Conservation (phyloP, 2,329 filamentous ascomycete genomes). For the Nigrospora sphaerica region DNA sequence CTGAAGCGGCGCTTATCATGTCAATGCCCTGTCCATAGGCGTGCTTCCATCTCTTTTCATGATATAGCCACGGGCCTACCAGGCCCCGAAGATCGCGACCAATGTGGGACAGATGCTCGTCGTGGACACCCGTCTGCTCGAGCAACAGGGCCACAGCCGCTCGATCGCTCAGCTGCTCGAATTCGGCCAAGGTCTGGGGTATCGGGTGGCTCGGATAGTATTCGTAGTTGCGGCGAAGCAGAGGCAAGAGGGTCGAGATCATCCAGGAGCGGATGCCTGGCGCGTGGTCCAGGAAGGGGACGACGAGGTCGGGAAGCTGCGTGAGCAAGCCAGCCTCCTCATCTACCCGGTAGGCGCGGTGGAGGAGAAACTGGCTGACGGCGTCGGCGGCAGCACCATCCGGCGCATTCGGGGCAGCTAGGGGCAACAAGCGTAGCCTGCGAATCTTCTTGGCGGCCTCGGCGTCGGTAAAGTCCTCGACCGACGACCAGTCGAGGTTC, state of each 20-base stretch:
- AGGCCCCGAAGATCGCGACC: slow-evolving; percentile 62
- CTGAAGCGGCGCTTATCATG: slow-evolving; percentile 14
- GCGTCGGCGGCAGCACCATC: slow-evolving; percentile 43
- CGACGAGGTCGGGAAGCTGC: slow-evolving; percentile 59
- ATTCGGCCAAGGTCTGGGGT: slow-evolving; percentile 50
- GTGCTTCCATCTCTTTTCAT: slow-evolving; percentile 49
- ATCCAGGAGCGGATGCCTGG: slow-evolving; percentile 60
- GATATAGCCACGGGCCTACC: slow-evolving; percentile 68
- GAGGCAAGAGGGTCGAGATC: slow-evolving; percentile 60
- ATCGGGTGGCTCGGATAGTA: slow-evolving; percentile 53
- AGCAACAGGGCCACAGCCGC: slow-evolving; percentile 56
- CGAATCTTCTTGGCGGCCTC: slow-evolving; percentile 57
- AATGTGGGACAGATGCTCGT: slow-evolving; percentile 33
- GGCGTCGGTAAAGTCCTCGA: slow-evolving; percentile 53
- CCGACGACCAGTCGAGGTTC: slow-evolving; percentile 46
- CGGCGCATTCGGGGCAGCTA: slow-evolving; percentile 42
- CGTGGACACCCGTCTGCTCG: slow-evolving; percentile 40
- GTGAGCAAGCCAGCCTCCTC: slow-evolving; percentile 63
- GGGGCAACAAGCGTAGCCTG: slow-evolving; percentile 55
- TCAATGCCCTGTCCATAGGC: slow-evolving; percentile 11
- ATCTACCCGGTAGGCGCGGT: slow-evolving; percentile 63
- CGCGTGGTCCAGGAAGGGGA: slow-evolving; percentile 59
- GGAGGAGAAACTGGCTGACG: slow-evolving; percentile 58
- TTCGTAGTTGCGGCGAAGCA: slow-evolving; percentile 61
- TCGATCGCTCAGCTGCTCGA: slow-evolving; percentile 53